Conservation (phyloP, 2,329 filamentous ascomycete genomes). For the Fusarium pseudocircinatum region DNA sequence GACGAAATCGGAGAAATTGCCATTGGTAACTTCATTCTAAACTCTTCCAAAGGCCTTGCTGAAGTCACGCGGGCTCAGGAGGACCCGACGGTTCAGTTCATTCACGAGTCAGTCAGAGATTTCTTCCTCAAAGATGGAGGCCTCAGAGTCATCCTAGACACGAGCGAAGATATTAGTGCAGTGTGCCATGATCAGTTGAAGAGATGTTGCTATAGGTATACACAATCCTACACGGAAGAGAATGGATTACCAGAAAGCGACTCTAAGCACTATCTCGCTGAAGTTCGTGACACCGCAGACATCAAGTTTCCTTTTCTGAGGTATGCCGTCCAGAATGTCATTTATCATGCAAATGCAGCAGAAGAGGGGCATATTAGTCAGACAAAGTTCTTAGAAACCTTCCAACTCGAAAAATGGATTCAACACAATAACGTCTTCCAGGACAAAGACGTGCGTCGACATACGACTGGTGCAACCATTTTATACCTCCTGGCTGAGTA, state of each 20-base stretch:
- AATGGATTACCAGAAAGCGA: rapidly evolving
- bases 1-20: conserved; percentile 26
- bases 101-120: conserved; percentile 61
- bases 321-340: conserved; percentile 14
- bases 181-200: conserved; percentile 17
- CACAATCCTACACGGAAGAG: background rate
- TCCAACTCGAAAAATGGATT: conserved; percentile 2
- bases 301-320: conserved; percentile 9
- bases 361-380: background rate
- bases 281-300: background rate
- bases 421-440: conserved; percentile 1
- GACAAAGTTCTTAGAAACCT: background rate
- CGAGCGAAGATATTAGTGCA: background rate
- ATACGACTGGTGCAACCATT: background rate
- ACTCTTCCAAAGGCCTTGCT: conserved; percentile 57
- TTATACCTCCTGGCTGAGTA: conserved; percentile 15
- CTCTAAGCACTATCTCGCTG: rapidly evolving
- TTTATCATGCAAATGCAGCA: conserved; percentile 30
- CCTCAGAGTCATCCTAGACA: conserved; percentile 13
- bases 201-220: background rate
- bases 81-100: conserved; percentile 52
- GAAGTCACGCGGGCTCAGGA: conserved; percentile 47
- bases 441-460: background rate
- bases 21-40: conserved; percentile 49
- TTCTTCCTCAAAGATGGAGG: conserved; percentile 54